Evolutionary conservation across 2,329 filamentous ascomycete species (phyloP).

Genomic region (Helminthosporium solani): DNA sequence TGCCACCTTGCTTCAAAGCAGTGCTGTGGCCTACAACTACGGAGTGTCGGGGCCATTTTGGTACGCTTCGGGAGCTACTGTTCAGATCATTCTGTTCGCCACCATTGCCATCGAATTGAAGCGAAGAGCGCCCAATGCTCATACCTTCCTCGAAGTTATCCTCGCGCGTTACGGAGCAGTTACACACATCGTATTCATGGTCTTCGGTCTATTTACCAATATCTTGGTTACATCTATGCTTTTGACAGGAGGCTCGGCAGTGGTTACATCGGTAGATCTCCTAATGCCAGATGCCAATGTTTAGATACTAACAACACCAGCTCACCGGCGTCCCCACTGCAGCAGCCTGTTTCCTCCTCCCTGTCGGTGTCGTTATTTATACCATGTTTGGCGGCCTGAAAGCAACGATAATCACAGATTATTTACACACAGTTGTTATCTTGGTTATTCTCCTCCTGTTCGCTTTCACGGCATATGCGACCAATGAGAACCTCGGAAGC

Average conservation of each 20-base stretch:
- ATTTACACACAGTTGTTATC: conserved; percentile 81
- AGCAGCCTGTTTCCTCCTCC: conserved; percentile 81
- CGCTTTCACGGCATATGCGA: conserved; percentile 77
- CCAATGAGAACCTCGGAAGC: conserved; percentile 69
- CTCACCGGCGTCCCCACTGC: conserved; percentile 74
- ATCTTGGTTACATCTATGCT: conserved; percentile 88
- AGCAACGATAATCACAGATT: conserved; percentile 69
- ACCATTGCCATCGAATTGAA: conserved; percentile 90
- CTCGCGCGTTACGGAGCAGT: conserved; percentile 72
- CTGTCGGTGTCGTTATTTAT: conserved; percentile 77
- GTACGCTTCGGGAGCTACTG: conserved; percentile 58
- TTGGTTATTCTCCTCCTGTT: conserved; percentile 85
- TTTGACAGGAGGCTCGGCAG: conserved; percentile 78
- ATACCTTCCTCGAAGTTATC: conserved; percentile 81
- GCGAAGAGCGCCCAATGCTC: conserved; percentile 80
- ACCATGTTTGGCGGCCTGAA: conserved; percentile 77
- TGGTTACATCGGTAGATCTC: conserved; percentile 44
- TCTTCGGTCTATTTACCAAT: conserved; percentile 78
- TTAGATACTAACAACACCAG: conserved; percentile 51
- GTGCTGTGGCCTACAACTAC: conserved; percentile 80
- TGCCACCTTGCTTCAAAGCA: conserved; percentile 75
- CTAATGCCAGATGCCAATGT: neutral
- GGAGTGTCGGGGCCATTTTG: conserved; percentile 67
- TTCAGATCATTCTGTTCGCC: conserved; percentile 76
- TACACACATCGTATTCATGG: conserved; percentile 76